Evolutionary conservation across 768 basidiomycete species (phyloP), one percentile per base, ranked within the genome.

Genomic region (Russula foetens): DNA sequence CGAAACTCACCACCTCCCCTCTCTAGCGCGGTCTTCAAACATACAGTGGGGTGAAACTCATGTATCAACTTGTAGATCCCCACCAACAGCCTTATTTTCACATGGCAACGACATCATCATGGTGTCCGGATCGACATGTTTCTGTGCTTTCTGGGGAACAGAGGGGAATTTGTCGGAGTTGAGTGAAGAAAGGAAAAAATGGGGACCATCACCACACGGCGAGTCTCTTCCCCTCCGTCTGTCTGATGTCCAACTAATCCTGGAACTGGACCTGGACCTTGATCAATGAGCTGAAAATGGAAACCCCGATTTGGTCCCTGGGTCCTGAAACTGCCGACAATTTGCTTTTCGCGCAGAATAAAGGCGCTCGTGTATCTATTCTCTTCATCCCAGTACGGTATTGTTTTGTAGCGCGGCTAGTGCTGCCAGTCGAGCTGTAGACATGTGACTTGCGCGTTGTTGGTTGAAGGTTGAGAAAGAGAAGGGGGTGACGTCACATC

Each of bases 401-500:
- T n/a, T n/a, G n/a, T n/a, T n/a, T n/a, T 7, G 47, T 24, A 6
- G 35, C 9, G 35, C 2, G 35, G 6, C 9, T 9, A 5, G 5
- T 33, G 9, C 31, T 33, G 9, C n/a, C n/a, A n/a, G n/a, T n/a
- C n/a, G 11, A 24, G 31, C 23, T 19, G 11, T 17, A 12, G 44
- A 9, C 28, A 28, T 11, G 21, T 33, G 44, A 19, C 29, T 24
- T 21, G 24, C 49, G 29, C 33, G 44, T n/a, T 14, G 44, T 12
- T 11, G 21, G 9, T 9, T 5, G 26, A 29, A 46, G 19, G 6
- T 21, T 21, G 23, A 33, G 44, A 24, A 7, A 43, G 15, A 24
- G 49, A 9, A 12, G 55, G 55, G 2, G 41, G 51, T 58, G 57
- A 58, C 49, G 49, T 58, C 49, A 58, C 49, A 4, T 7, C 33